Evolutionary conservation across 768 basidiomycete species (phyloP), one percentile per base, ranked within the genome.

Genomic region (Calocybe indica): DNA sequence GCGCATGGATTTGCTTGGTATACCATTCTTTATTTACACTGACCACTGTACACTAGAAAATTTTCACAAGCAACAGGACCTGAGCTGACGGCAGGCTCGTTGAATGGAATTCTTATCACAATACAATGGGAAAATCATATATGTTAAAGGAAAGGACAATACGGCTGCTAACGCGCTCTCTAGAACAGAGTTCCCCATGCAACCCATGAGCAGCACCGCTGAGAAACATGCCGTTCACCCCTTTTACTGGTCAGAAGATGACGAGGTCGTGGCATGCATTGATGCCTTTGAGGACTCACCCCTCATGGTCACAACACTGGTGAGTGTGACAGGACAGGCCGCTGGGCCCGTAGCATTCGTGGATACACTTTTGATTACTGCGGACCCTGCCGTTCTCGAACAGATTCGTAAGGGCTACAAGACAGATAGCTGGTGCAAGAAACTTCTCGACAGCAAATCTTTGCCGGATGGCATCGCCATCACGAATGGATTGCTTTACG

Each of bases 41-140:
- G 68, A 73, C 45, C 72, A 74, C 51, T 50, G 58, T 5, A 67
- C 68, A 0, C 57, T 71, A 3, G 54, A 65, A 41, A 56, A 63
- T 34, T 66, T 73, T 31, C 9, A 53, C 1, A 52, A 45, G 0
- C 69, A 73, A 43, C 34, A 42, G 1, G 56, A 69, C 12, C 51
- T 71, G 40, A 57, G 0, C 71, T 69, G 72, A 53, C 56, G n/a
- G n/a, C n/a, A n/a, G n/a, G n/a, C n/a, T n/a, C n/a, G n/a, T n/a
- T n/a, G n/a, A n/a, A n/a, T n/a, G 43, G 58, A 70, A 55, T 59
- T 60, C 36, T 37, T 74, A 5, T 52, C 59, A 0, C 64, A 73
- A 29, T 74, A 60, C 45, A 59, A 72, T 28, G 60, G 57, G 42
- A 29, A 49, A 0, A 64, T 73, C 13, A 41, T 52, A 0, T 74